Evolutionary conservation across 352 stramenopile genomes (phyloP), one percentile per base, ranked within the genome.

Genomic region (Lagenidium giganteum): DNA sequence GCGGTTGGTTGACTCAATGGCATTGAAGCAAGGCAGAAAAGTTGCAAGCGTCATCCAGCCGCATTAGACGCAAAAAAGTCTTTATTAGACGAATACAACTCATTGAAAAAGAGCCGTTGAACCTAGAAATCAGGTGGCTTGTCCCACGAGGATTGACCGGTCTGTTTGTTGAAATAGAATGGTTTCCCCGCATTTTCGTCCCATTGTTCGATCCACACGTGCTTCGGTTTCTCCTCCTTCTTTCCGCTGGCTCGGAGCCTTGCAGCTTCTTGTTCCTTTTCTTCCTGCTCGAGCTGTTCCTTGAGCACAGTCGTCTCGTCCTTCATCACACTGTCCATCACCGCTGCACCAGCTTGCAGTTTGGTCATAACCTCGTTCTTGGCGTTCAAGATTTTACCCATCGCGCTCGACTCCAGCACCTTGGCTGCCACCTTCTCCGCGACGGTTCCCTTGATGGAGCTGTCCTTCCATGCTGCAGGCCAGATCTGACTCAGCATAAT

Each of bases 101-200:
- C n/a, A n/a, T n/a, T n/a, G n/a, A n/a, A n/a, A n/a, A n/a, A n/a
- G n/a, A n/a, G n/a, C n/a, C n/a, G n/a, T n/a, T n/a, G n/a, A n/a
- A n/a, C n/a, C n/a, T n/a, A n/a, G n/a, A n/a, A n/a, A n/a, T n/a
- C n/a, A n/a, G n/a, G n/a, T n/a, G n/a, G n/a, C n/a, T n/a, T n/a
- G n/a, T n/a, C n/a, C n/a, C n/a, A n/a, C n/a, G n/a, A n/a, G n/a
- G n/a, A n/a, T n/a, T n/a, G n/a, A 13, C 67, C 67, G 24, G 72
- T 91, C 54, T 84, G 62, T 41, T 83, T 87, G 67, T 92, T 85
- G 35, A 66, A 90, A 63, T 92, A 92, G 40, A 85, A 92, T 4
- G 67, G 61, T 38, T 85, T 84, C 25, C 72, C 70, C n/a, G 67
- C 42, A 16, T 42, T 60, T 38, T 81, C 71, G 51, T 90, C 75